Base-by-base conservation (phyloP, 768 basidiomycete genomes). In the Lactarius evosmus region DNA sequence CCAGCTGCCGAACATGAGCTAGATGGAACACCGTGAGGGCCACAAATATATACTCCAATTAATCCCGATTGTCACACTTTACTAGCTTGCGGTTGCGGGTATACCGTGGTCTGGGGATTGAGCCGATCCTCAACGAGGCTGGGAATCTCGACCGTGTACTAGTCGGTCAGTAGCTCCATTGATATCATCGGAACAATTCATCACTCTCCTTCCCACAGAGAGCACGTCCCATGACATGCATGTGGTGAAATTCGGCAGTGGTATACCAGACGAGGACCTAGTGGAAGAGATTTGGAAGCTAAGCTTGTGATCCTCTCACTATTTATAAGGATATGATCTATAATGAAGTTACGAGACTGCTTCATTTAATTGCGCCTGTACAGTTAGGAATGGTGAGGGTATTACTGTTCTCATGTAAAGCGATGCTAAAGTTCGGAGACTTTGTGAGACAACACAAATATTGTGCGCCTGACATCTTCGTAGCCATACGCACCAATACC, bases 1-100 rank as follows among this genome's bases (percentile, higher is more conserved):
- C 87, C 89, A 25, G 86, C 89, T 7, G 73, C 79, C 22, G 88
- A 91, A 65, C 89, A 91, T 66, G 84, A 89, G 57, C 74, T 92
- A 40, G 86, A 89, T 69, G 84, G 87, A 22, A 83, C 83, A 50
- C 75, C 81, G 91, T 91, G 75, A 71, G 88, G 69, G 9, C 3
- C 55, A 38, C 36, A 36, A 66, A 12, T 19, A 8, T 12, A 46
- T 25, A 19, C 34, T 17, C 6, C 36, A 17, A 19, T 14, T 3
- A 17, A 34, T 8, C 52, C 58, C 7, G 34, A 50, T 16, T 58
- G 34, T 51, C 46, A 33, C 54, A 50, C 19, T 27, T 19, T n/a
- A 3, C 53, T 65, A 93, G 91, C 46, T 69, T 92, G 57, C 83
- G 89, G 54, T 71, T 91, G 27, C 82, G 82, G 67, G 75, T 92